These are phyloP conservation scores for Starmerella gropengiesseri DNA, from an alignment of 805 yeast species.

Conservation along the genomic window DNA sequence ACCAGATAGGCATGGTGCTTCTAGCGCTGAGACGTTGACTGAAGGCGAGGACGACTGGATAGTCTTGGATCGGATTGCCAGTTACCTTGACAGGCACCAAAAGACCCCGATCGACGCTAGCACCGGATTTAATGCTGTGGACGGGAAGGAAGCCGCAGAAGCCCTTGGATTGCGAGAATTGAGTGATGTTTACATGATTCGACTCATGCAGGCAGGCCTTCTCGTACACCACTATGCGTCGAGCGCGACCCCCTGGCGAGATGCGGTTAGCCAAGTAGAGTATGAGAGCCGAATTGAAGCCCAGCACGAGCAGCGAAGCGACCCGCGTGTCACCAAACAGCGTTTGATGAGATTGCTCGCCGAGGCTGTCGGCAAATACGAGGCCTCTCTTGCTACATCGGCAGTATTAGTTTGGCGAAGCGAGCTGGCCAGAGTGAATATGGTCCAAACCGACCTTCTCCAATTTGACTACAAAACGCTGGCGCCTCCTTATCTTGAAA, in stretches of 20 bases:
- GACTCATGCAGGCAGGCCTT: conserved; percentile 3
- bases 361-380: neutral
- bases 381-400: neutral
- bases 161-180: conserved; percentile 1
- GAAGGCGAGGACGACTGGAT: conserved; percentile 5
- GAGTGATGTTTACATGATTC: neutral
- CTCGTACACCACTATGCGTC: neutral
- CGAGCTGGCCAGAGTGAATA: neutral
- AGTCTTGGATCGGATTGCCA: neutral
- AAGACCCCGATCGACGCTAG: neutral
- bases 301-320: neutral
- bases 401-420: neutral
- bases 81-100: conserved; percentile 2
- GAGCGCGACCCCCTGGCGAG: conserved; percentile 2
- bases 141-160: conserved; percentile 1
- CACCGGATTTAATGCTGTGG: neutral
- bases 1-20: too few relatives aligned
- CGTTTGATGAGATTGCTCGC: neutral
- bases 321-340: neutral
- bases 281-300: neutral
- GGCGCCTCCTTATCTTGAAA: too few relatives aligned
- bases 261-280: neutral
- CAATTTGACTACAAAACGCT: too few relatives aligned
- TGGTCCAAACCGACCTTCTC: too few relatives aligned
- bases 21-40: neutral